Base-by-base conservation (phyloP, 768 basidiomycete genomes). In the Gloeopeniophorella convolvens region DNA sequence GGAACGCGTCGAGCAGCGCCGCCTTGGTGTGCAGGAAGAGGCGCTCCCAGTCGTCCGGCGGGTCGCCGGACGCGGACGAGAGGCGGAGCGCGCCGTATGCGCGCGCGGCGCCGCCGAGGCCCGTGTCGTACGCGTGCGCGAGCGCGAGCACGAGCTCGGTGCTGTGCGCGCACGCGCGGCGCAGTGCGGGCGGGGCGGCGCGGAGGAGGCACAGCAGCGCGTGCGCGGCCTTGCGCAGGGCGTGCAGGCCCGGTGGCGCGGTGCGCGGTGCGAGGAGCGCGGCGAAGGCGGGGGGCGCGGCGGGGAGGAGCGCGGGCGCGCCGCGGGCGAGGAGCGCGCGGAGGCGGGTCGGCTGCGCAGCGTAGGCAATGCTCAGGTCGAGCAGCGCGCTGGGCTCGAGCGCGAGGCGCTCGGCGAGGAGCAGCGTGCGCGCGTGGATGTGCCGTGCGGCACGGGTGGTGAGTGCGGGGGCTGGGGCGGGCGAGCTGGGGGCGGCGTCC, bases 11-110 rank as follows among this genome's bases (percentile, higher is more conserved):
- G 16, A 90, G 65, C 21, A 89, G 66, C 18, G 79, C 76, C 7
- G 85, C 80, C 66, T 89, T 90, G 2, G 83, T 81, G 49, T 82
- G 76, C 5, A 89, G 69, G 77, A 83, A 85, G 39, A 85, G 71
- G 12, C 69, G 70, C 55, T 85, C 80, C 85, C 85, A 89, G 43
- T 86, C 76, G 55, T 82, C 79, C 62, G 48, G 56, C n/a, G n/a
- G n/a, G n/a, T n/a, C n/a, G n/a, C n/a, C n/a, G n/a, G n/a, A n/a
- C n/a, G 60, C 55, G 24, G 60, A 50, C 16, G 71, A 60, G 26
- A 71, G 55, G 21, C 67, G 47, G 9, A 76, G 56, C 11, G 83
- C 82, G 0, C 86, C 84, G 47, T 88, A 85, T 0, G 79, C 76
- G 13, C 69, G 70, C 1, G 82, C 77, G 33, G 84, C 67, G 10